Percentiles rank a stretch among this genome's conserved stretches.
Evolutionary conservation across 2,329 filamentous ascomycete genomes (phyloP).

Genomic region (Calcarisporium arbuscula): DNA sequence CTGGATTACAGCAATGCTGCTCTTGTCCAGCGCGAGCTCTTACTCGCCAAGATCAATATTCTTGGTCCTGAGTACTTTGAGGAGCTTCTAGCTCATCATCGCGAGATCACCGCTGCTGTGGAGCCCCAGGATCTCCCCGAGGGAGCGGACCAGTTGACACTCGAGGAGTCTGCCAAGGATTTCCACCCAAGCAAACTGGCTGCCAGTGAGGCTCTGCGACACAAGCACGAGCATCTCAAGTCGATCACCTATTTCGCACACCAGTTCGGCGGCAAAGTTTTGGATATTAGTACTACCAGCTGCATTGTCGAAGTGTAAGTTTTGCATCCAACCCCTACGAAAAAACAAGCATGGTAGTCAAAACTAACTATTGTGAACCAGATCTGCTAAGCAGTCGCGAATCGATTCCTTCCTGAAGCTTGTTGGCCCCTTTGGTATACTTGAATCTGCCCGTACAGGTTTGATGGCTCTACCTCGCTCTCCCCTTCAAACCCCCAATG

Average conservation of each 20-base stretch:
- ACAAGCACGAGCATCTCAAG: slow-evolving; percentile 96
- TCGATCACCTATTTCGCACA: slow-evolving; percentile 95
- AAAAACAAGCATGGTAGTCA: not conserved
- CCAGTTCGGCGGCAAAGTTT: slow-evolving; percentile 94
- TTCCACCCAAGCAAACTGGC: slow-evolving; percentile 88
- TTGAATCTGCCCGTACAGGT: slow-evolving; percentile 92
- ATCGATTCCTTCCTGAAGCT: slow-evolving; percentile 98
- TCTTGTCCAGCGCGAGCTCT: slow-evolving; percentile 89
- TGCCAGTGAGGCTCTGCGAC: slow-evolving; percentile 79
- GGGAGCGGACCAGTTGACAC: slow-evolving; percentile 26
- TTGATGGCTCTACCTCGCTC: slow-evolving; percentile 95
- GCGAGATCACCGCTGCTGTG: slow-evolving; percentile 63
- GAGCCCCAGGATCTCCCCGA: slow-evolving; percentile 39
- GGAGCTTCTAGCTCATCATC: slow-evolving; percentile 90
- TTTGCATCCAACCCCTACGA: not conserved
- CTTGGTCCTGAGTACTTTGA: slow-evolving; percentile 97
- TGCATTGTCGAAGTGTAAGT: slow-evolving; percentile 96
- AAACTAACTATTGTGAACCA: slow-evolving; percentile 30
- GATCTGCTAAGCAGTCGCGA: slow-evolving; percentile 84
- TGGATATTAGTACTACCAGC: slow-evolving; percentile 97
- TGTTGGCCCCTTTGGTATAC: slow-evolving; percentile 86
- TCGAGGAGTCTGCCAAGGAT: slow-evolving; percentile 51
- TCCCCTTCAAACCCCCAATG: slow-evolving; percentile 69
- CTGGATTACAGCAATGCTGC: slow-evolving; percentile 91
- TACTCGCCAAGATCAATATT: slow-evolving; percentile 94